Evolutionary conservation across 108 stramenopile species (phyloP), one percentile per base, ranked within the genome.

Genomic region (Licmophora abbreviata): DNA sequence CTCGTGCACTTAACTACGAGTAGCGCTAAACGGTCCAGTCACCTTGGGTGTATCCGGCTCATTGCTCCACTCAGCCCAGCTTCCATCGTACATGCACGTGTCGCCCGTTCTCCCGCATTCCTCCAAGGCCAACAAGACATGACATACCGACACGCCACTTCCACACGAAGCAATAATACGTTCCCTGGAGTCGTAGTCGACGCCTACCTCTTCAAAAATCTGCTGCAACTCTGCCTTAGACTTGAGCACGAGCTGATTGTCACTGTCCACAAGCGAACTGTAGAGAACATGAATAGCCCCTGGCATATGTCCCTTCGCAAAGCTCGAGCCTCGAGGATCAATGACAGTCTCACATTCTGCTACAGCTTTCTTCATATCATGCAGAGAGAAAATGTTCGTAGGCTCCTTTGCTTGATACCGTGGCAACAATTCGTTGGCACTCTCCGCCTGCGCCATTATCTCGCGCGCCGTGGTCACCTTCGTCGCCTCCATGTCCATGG

Each of bases 11-110:
- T n/a, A 35, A 35, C 34, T 35, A 35, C 34, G 34, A 35, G 12
- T 9, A 35, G 12, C 12, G 10, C 34, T 9, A 35, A 35, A 35
- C 34, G 34, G 34, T 35, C 10, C 12, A 11, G 34, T 66, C 28
- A 66, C 69, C 27, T 74, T 76, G 22, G 79, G 79, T 10, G 69
- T 72, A 29, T 74, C 69, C 1, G 62, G 51, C 12, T 61, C 47
- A 12, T 52, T 58, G 7, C 78, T 79, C 87, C 83, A 89, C 50
- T 89, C 82, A 26, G 51, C 54, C 83, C 83, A 89, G 31, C 76
- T 77, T 8, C 78, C 87, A 74, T 89, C 83, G 45, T 89, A 89
- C 4, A 89, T 50, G 40, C 50, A 64, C 3, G 38, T 40, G 1
- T 49, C 66, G 27, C 67, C 59, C 10, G 46, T 54, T 27, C 72